Conservation (phyloP, 1,139 yeast genomes). For the Wickerhamiella pararugosa region DNA sequence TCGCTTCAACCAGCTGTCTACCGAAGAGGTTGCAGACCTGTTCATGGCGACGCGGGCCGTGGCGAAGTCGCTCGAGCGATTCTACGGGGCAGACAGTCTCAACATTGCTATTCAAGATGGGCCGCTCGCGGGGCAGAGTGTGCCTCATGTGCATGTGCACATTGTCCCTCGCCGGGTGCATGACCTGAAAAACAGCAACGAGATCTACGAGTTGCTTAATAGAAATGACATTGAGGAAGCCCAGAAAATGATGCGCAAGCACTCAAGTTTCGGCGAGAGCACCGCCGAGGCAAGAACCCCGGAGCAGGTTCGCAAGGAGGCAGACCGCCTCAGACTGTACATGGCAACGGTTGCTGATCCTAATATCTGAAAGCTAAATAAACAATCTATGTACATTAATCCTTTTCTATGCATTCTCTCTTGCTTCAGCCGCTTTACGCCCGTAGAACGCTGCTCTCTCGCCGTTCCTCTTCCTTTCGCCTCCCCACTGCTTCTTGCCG, state of each 20-base stretch:
- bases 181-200: conserved; percentile 48
- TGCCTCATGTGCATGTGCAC: conserved; percentile 90
- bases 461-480: conserved; percentile 68
- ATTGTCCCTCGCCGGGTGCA: conserved; percentile 64
- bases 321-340: conserved; percentile 33
- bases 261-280: conserved; percentile 28
- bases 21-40: conserved; percentile 63
- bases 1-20: conserved; percentile 49
- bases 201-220: conserved; percentile 49
- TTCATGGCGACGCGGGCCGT: conserved; percentile 63
- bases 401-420: conserved; percentile 3
- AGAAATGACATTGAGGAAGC: conserved; percentile 32
- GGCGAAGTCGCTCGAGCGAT: conserved; percentile 45
- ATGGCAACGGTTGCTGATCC: conserved; percentile 9
- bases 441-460: conserved; percentile 47
- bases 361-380: background rate
- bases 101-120: conserved; percentile 94
- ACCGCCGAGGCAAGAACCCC: conserved; percentile 37
- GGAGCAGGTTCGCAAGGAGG: conserved; percentile 54
- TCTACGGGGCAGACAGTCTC: conserved; percentile 63
- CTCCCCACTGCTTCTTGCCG: conserved; percentile 72
- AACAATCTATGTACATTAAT: background rate
- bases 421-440: conserved; percentile 33
- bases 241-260: conserved; percentile 20
- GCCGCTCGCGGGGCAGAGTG: conserved; percentile 84